A percentile compares a stretch with the other conserved stretches of the same genome.
phyloP scores from a whole-genome alignment of 1,139 yeast species.

The Lodderomyces margitis region DNA sequence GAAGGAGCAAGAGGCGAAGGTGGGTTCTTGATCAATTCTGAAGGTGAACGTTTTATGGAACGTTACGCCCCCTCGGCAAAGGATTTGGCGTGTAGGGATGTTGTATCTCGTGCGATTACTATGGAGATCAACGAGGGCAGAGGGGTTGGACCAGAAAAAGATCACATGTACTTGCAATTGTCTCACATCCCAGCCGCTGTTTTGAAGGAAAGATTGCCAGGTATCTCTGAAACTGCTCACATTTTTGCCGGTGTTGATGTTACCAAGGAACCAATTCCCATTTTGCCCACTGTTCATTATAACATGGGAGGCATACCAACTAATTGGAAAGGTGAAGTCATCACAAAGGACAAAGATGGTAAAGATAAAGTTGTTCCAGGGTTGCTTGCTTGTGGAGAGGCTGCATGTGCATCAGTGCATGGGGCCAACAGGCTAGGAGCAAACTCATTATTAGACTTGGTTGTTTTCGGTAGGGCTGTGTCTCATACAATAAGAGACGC shows the following conservation, averaged over 20 bases:
- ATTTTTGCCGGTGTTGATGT: slow-evolving; percentile 99
- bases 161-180: slow-evolving; percentile 91
- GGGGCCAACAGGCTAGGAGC: slow-evolving; percentile 99
- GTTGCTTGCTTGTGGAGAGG: slow-evolving; percentile 96
- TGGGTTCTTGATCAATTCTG: slow-evolving; percentile 91
- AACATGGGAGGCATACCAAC: slow-evolving; percentile 99
- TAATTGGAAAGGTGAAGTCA: slow-evolving; percentile 92
- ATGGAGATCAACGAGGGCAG: slow-evolving; percentile 98
- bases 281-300: slow-evolving; percentile 96
- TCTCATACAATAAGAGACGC: slow-evolving; percentile 86
- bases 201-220: slow-evolving; percentile 93
- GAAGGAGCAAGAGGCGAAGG: slow-evolving; percentile 99
- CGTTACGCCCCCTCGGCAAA: slow-evolving; percentile 98
- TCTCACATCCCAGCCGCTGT: slow-evolving; percentile 91
- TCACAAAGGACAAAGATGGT: slow-evolving; percentile 81
- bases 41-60: slow-evolving; percentile 99
- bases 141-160: slow-evolving; percentile 96
- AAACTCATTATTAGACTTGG: slow-evolving; percentile 92
- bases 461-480: slow-evolving; percentile 97
- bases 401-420: slow-evolving; percentile 98
- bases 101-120: slow-evolving; percentile 95
- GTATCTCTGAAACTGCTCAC: slow-evolving; percentile 97
- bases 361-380: slow-evolving; percentile 92
- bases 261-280: slow-evolving; percentile 98
- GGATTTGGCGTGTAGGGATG: slow-evolving; percentile 98